phyloP scores from a whole-genome alignment of 345 rosid genomes.

The Streptanthus diversifolius region DNA sequence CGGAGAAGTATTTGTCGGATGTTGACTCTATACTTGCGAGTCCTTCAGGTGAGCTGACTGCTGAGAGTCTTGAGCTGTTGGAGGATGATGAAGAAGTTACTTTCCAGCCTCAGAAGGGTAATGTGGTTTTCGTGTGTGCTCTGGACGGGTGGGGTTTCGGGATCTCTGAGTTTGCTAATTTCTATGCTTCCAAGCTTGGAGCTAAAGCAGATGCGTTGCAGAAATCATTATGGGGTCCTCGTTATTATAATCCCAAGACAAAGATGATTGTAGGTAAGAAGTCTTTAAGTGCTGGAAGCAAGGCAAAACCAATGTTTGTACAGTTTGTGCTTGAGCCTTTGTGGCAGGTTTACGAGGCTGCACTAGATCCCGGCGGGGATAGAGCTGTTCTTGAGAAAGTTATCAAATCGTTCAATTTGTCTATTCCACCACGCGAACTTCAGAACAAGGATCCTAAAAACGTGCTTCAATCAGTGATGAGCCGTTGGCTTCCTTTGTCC shows the following conservation, averaged over 20 bases:
- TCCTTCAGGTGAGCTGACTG: conserved; percentile 44
- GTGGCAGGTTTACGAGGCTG: conserved; percentile 84
- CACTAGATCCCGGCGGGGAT: conserved; percentile 64
- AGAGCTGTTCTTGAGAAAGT: conserved; percentile 59
- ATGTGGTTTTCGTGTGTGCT: conserved; percentile 85
- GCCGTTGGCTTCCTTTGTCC: conserved; percentile 91
- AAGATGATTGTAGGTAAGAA: conserved; percentile 92
- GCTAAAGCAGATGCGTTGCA: conserved; percentile 57
- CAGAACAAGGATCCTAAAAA: conserved; percentile 80
- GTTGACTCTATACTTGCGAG: conserved; percentile 76
- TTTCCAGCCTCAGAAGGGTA: conserved; percentile 90
- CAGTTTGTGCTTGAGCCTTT: conserved; percentile 93
- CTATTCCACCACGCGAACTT: conserved; percentile 75
- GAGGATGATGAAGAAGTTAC: conserved; percentile 95
- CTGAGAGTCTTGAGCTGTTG: conserved; percentile 58
- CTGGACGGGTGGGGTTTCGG: conserved; percentile 95
- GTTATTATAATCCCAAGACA: conserved; percentile 60
- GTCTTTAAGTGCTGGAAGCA: conserved; percentile 49
- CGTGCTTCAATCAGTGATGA: conserved; percentile 79
- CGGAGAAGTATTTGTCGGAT: conserved; percentile 89
- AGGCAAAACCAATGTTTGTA: conserved; percentile 89
- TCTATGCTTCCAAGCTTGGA: conserved; percentile 80
- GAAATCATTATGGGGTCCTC: conserved; percentile 91
- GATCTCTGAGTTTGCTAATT: conserved; percentile 65
- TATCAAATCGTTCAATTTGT: conserved; percentile 64